These are phyloP conservation scores for Metschnikowia colocasiae DNA, from an alignment of 805 yeast species.

Conservation along the genomic window DNA sequence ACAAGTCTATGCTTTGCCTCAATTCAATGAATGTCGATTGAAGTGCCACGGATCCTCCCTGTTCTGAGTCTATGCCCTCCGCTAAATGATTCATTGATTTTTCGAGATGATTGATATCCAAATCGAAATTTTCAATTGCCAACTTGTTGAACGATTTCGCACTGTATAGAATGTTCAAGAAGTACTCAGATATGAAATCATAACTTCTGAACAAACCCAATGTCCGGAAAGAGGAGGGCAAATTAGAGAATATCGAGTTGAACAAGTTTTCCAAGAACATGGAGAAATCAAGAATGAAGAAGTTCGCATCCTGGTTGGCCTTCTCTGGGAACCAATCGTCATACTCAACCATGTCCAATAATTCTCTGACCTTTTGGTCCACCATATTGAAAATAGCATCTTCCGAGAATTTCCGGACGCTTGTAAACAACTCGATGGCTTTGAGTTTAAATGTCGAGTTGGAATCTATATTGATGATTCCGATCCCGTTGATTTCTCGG, in stretches of 20 bases:
- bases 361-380: conserved; percentile 72
- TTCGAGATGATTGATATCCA: conserved; percentile 78
- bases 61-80: conserved; percentile 18
- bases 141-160: conserved; percentile 54
- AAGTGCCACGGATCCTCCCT: conserved; percentile 46
- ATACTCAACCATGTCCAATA: conserved; percentile 76
- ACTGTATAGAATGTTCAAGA: conserved; percentile 57
- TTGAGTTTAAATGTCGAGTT: conserved; percentile 38
- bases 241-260: conserved; percentile 73
- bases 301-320: conserved; percentile 59
- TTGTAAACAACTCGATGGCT: conserved; percentile 53
- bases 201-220: conserved; percentile 81
- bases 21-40: conserved; percentile 74
- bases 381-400: conserved; percentile 76
- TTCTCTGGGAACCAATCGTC: conserved; percentile 69
- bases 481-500: conserved; percentile 35
- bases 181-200: conserved; percentile 73
- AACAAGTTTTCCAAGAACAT: conserved; percentile 81
- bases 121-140: conserved; percentile 69
- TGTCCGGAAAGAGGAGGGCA: conserved; percentile 75
- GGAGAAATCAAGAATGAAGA: conserved; percentile 77
- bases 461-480: conserved; percentile 39
- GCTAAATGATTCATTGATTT: conserved; percentile 40
- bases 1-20: conserved; percentile 71
- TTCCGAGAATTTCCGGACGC: conserved; percentile 70